Evolutionary conservation across 495 filamentous ascomycete genomes (phyloP), one percentile per base, ranked within the genome.

Genomic region (Daldinia vernicosa): DNA sequence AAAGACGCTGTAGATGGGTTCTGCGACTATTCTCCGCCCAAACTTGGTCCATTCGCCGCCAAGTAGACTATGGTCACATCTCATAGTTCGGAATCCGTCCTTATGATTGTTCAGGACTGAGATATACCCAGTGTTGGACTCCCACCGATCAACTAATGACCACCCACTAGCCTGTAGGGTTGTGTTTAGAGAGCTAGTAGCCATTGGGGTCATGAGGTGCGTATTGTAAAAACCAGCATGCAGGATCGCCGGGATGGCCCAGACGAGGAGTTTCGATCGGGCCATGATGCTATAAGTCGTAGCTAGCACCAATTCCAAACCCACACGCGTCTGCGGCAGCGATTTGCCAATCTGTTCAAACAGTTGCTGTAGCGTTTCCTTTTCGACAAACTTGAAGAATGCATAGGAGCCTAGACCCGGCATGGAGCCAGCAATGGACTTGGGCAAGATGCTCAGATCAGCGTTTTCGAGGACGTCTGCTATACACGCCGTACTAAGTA

Each of bases 1-100:
- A 78, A 99, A 99, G 15, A 98, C 89, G 0, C 92, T 90, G 71
- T 98, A 99, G 52, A 99, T 91, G 0, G 95, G 92, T 76, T 99
- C 95, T 24, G 87, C 87, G 19, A 91, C 82, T 33, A 84, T 80
- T 43, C 80, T 82, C 6, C 84, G 82, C 37, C 75, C 59, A 17
- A 88, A 85, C 35, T 85, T 84, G 26, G 89, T 82, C 94, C 95
- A 99, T 74, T 98, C 93, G n/a, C 95, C 95, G 33, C 95, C 95
- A 5, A 99, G 87, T 24, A 99, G 81, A 67, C 92, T 95, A 75
- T 99, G 95, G 74, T 98, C 95, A 74, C 94, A 98, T 55, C 95
- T 87, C 88, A 99, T 86, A 12, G 95, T 88, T 1, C 93, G 86
- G 80, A 91, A 98, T 4, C 88, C 86, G 19, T 89, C 84, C 8